Percentiles rank a stretch among this genome's conserved stretches.
Conservation (phyloP, 2,329 filamentous ascomycete species). For the Talaromyces rugulosus region DNA sequence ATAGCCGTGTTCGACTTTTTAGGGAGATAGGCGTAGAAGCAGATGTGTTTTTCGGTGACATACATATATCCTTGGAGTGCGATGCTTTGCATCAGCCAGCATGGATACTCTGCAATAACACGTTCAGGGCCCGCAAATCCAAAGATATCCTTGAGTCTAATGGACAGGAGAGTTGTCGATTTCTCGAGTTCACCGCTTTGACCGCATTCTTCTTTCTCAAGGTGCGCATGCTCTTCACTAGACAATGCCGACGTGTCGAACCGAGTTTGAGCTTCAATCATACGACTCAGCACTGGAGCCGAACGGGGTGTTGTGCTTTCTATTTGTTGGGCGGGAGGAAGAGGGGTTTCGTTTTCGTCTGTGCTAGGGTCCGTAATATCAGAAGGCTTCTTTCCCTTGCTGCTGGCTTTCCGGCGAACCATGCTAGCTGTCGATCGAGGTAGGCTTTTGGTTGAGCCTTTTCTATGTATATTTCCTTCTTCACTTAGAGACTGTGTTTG, state of each 20-base stretch:
- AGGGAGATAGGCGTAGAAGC: conserved; percentile 95
- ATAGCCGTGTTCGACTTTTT: conserved; percentile 76
- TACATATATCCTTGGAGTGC: conserved; percentile 94
- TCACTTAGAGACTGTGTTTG: conserved; percentile 1
- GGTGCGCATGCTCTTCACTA: conserved; percentile 46
- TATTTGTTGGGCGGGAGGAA: conserved; percentile 21
- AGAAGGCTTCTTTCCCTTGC: conserved; percentile 21
- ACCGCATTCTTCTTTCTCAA: conserved; percentile 4
- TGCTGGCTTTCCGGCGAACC: conserved; percentile 39
- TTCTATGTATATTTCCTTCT: conserved; percentile 47
- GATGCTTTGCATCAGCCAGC: conserved; percentile 88
- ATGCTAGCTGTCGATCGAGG: conserved; percentile 56
- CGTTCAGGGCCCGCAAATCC: conserved; percentile 76
- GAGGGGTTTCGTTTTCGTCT: conserved; percentile 15
- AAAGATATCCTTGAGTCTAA: conserved; percentile 77
- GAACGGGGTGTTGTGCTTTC: conserved; percentile 46
- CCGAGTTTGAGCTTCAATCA: conserved; percentile 67
- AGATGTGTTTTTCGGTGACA: conserved; percentile 86
- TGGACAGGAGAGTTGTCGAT: conserved; percentile 58
- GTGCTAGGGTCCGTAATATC: conserved; percentile 13
- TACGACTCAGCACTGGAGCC: conserved; percentile 71
- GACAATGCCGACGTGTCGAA: conserved; percentile 35
- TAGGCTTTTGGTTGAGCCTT: conserved; percentile 59
- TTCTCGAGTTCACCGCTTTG: conserved; percentile 44
- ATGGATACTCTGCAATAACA: conserved; percentile 86